Evolutionary conservation across 257 asterid species (phyloP).

Genomic region (Nicotiana sylvestris): DNA sequence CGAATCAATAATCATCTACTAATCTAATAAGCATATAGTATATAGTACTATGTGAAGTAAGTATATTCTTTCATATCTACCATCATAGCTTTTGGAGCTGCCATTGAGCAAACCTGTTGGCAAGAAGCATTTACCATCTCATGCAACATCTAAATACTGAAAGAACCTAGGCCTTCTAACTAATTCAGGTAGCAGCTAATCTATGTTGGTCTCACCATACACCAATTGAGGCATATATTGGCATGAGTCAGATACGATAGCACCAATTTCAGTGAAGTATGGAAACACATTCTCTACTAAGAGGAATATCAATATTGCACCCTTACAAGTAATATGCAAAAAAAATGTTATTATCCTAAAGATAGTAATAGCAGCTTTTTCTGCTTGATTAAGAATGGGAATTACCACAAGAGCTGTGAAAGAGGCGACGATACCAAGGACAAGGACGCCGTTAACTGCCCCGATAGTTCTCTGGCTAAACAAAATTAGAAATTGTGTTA

Average conservation of each 20-base stretch:
- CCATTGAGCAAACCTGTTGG: background rate
- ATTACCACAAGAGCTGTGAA: conserved; percentile 86
- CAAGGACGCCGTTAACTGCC: conserved; percentile 76
- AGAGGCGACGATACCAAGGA: conserved; percentile 59
- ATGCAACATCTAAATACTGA: background rate
- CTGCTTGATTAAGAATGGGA: conserved; percentile 2
- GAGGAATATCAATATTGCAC: background rate
- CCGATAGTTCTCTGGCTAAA: conserved; percentile 82
- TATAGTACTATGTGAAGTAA: background rate
- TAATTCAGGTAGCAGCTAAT: background rate
- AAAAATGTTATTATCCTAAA: background rate
- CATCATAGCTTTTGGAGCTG: background rate
- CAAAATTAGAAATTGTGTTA: conserved; percentile 15
- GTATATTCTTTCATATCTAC: background rate
- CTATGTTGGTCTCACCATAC: background rate
- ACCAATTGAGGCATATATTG: background rate
- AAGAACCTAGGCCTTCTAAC: background rate
- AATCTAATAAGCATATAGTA: background rate
- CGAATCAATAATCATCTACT: background rate
- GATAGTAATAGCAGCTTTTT: background rate
- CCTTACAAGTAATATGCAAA: background rate
- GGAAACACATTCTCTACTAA: background rate
- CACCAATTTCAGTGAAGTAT: background rate
- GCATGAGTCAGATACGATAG: background rate
- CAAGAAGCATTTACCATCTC: background rate